phyloP scores from a whole-genome alignment of 2,329 filamentous ascomycete species.

The Claviceps digitariae region DNA sequence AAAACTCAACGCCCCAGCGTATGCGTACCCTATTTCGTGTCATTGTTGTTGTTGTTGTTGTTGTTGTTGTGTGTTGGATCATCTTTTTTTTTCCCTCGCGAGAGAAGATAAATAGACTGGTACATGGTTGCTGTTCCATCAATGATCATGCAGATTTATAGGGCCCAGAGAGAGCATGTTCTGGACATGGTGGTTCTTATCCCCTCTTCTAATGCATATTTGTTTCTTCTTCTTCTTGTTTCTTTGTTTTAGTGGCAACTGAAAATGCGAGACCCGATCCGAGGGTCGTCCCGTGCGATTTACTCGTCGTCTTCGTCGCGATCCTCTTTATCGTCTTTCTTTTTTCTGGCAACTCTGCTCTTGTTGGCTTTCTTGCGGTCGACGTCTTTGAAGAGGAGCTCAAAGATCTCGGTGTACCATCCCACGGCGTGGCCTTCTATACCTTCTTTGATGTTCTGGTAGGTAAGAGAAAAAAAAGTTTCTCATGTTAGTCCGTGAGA shows the following conservation, averaged over 20 bases:
- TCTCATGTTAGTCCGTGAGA: background rate
- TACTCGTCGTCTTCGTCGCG: slow-evolving; percentile 23
- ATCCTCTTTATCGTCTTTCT: slow-evolving; percentile 29
- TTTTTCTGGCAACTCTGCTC: slow-evolving; percentile 50
- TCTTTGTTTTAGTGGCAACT: background rate
- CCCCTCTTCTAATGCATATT: background rate
- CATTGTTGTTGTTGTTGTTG: background rate
- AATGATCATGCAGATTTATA: slow-evolving; percentile 1
- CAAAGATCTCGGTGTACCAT: slow-evolving; percentile 92
- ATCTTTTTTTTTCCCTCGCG: background rate
- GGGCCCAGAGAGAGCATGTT: background rate
- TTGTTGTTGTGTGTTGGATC: background rate
- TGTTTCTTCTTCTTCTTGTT: no score
- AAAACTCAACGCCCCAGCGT: slow-evolving; percentile 1
- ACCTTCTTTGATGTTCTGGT: slow-evolving; percentile 92
- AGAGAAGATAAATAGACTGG: background rate
- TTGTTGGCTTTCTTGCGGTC: slow-evolving; percentile 60
- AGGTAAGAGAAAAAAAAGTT: background rate
- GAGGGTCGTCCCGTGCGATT: slow-evolving; percentile 3
- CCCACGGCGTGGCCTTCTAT: slow-evolving; percentile 81
- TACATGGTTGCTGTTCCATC: background rate
- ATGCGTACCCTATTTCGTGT: background rate
- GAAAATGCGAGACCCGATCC: background rate
- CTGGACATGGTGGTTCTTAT: background rate
- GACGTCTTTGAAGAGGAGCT: slow-evolving; percentile 74